phyloP scores from a whole-genome alignment of 768 basidiomycete species.

The Scleroderma citrinum region DNA sequence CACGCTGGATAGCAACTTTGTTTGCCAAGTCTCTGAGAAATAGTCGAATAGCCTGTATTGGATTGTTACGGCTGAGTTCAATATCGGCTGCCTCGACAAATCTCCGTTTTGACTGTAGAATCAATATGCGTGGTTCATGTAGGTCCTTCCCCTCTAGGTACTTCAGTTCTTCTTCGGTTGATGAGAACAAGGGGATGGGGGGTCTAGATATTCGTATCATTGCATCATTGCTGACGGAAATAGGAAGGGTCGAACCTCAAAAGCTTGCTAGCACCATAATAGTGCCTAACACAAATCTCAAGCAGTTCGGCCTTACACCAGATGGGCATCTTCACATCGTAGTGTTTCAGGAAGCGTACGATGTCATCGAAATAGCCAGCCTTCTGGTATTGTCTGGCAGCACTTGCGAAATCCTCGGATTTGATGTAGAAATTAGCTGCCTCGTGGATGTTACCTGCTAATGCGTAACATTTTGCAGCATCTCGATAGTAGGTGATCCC shows the following conservation, averaged over 20 bases:
- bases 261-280: no score
- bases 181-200: slow-evolving; percentile 43
- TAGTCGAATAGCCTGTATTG: slow-evolving; percentile 40
- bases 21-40: slow-evolving; percentile 32
- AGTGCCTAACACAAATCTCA: background rate
- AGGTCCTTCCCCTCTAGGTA: slow-evolving; percentile 52
- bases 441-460: slow-evolving; percentile 30
- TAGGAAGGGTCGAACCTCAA: background rate
- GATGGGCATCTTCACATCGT: background rate
- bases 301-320: background rate
- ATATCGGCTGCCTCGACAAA: slow-evolving; percentile 47
- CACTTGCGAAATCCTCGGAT: slow-evolving; percentile 37
- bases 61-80: slow-evolving; percentile 41
- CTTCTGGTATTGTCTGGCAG: slow-evolving; percentile 43
- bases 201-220: slow-evolving; percentile 27
- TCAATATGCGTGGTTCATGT: slow-evolving; percentile 39
- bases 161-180: slow-evolving; percentile 49
- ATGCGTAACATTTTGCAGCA: slow-evolving; percentile 45
- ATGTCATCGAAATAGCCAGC: slow-evolving; percentile 49
- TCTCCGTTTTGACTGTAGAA: slow-evolving; percentile 39
- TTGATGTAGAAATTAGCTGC: slow-evolving; percentile 42
- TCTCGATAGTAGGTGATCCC: slow-evolving; percentile 33
- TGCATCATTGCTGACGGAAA: background rate
- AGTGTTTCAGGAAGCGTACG: slow-evolving; percentile 25
- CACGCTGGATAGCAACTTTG: slow-evolving; percentile 27